Conservation (phyloP, 2,329 filamentous ascomycete genomes). For the Capronia epimyces region DNA sequence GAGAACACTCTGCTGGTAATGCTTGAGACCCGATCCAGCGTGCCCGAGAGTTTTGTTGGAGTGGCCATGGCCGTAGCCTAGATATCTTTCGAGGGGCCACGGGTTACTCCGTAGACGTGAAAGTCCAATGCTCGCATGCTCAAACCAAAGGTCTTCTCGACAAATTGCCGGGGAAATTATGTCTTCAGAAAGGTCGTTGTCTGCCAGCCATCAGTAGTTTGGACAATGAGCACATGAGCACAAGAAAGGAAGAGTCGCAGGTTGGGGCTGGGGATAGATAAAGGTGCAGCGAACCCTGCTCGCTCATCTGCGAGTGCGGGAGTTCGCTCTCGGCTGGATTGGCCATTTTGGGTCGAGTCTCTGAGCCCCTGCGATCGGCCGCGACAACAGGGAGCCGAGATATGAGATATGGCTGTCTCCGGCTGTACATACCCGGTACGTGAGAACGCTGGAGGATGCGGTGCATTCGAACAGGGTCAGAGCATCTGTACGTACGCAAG, state of each 20-base stretch:
- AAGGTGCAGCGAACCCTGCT: not conserved
- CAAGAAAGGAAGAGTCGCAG: not conserved
- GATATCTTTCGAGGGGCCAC: not conserved
- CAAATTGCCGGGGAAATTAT: not conserved
- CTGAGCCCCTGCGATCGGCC: no score
- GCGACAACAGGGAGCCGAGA: not conserved
- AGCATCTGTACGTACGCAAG: no score
- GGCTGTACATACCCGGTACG: no score
- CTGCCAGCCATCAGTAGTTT: not conserved
- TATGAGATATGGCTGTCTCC: no score
- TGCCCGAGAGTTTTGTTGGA: conserved; percentile 9
- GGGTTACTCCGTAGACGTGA: conserved; percentile 4
- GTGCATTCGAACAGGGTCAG: no score
- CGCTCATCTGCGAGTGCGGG: not conserved
- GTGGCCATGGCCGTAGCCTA: conserved; percentile 14
- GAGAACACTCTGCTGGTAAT: conserved; percentile 25
- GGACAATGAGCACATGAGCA: not conserved
- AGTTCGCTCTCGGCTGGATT: not conserved
- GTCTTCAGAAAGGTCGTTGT: not conserved
- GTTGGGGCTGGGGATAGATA: not conserved
- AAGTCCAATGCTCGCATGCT: conserved; percentile 10
- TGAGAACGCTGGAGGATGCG: no score
- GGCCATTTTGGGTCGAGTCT: conserved; percentile 1
- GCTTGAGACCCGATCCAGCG: conserved; percentile 24
- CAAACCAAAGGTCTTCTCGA: not conserved